Evolutionary conservation across 2,329 filamentous ascomycete species (phyloP).

Genomic region (Mariannaea sp.): DNA sequence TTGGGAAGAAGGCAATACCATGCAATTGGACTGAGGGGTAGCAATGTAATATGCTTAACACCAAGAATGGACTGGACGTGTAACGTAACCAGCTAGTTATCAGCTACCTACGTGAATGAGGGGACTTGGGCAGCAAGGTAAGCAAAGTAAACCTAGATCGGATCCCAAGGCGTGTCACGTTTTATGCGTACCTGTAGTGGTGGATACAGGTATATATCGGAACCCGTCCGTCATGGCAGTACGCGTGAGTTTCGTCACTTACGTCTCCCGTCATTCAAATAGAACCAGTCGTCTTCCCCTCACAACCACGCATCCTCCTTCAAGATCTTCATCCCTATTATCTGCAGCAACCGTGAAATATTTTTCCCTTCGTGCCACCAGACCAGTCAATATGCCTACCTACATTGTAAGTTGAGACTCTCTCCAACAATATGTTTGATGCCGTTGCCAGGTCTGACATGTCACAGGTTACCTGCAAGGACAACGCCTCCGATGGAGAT

Average conservation of each 20-base stretch:
- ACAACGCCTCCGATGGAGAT: conserved; percentile 67
- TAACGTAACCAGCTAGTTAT: conserved; percentile 11
- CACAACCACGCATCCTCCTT: conserved; percentile 16
- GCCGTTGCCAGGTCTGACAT: conserved; percentile 23
- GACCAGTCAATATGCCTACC: conserved; percentile 53
- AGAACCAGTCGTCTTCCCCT: not conserved
- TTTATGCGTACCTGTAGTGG: conserved; percentile 20
- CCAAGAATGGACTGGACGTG: conserved; percentile 8
- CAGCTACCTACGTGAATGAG: conserved; percentile 4
- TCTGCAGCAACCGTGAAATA: conserved; percentile 13
- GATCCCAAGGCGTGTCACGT: conserved; percentile 32
- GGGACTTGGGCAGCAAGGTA: not conserved
- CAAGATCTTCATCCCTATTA: conserved; percentile 20
- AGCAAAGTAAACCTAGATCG: conserved; percentile 17
- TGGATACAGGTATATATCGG: conserved; percentile 34
- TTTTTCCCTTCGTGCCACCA: conserved; percentile 15
- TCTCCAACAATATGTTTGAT: not conserved
- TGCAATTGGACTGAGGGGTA: too few relatives aligned
- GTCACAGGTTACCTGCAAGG: conserved; percentile 77
- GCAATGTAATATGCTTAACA: too few relatives aligned
- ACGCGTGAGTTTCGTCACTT: conserved; percentile 9
- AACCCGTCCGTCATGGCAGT: conserved; percentile 24
- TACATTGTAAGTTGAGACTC: conserved; percentile 55
- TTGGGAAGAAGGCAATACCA: too few relatives aligned
- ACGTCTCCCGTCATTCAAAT: not conserved